These are phyloP conservation scores for Pichia sp. DNA, from an alignment of 1,139 yeast species.

Conservation along the genomic window DNA sequence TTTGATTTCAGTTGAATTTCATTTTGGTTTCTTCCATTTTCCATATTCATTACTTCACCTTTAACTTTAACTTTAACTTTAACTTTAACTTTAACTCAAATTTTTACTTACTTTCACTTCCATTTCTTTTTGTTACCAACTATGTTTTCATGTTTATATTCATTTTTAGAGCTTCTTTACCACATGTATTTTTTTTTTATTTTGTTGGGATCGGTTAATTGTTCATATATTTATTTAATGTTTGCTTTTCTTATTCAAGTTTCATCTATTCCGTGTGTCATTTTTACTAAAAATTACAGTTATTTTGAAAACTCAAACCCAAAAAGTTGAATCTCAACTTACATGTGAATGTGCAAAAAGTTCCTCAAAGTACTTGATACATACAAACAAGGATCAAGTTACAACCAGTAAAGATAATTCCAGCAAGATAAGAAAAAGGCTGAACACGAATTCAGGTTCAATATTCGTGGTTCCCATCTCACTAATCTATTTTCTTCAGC, in stretches of 20 bases:
- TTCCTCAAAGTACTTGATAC: not conserved
- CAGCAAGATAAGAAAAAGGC: not conserved
- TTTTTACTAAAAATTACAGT: conserved; percentile 2
- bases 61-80: too few relatives aligned
- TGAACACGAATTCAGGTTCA: not conserved
- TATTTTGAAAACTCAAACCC: not conserved
- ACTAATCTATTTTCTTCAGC: not conserved
- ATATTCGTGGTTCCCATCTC: not conserved
- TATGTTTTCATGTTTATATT: conserved; percentile 10
- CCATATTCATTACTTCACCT: not conserved
- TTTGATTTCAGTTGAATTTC: not conserved
- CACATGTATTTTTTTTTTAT: conserved; percentile 8
- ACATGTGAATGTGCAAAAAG: not conserved
- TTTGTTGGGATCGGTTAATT: conserved; percentile 11
- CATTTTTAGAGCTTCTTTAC: conserved; percentile 4
- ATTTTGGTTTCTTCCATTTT: not conserved
- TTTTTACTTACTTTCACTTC: conserved; percentile 1
- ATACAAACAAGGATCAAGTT: not conserved
- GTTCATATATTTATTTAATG: conserved; percentile 2
- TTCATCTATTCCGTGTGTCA: conserved; percentile 1
- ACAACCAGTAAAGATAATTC: not conserved
- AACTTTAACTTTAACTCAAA: not conserved
- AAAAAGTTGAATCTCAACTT: not conserved
- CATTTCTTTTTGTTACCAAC: not conserved
- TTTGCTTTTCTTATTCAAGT: conserved; percentile 9